phyloP scores from a whole-genome alignment of 257 asterid genomes.

The Oldenlandia corymbosa region DNA sequence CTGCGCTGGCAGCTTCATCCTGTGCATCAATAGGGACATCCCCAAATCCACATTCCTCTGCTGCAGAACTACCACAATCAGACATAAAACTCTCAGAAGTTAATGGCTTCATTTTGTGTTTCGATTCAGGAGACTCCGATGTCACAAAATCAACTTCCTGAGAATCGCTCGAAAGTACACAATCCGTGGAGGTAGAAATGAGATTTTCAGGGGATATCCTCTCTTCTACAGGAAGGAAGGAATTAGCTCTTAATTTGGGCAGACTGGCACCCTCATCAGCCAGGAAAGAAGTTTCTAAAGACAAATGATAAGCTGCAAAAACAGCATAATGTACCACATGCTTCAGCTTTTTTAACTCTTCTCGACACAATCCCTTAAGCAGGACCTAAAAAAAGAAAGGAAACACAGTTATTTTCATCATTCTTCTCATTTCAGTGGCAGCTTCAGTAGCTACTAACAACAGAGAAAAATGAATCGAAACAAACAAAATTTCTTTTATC shows the following conservation, averaged over 20 bases:
- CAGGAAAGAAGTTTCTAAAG: conserved; percentile 83
- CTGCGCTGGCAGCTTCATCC: conserved; percentile 25
- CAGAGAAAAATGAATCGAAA: background rate
- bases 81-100: conserved; percentile 34
- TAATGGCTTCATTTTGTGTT: conserved; percentile 45
- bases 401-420: conserved; percentile 14
- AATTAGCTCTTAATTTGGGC: conserved; percentile 38
- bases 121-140: conserved; percentile 40
- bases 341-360: conserved; percentile 82
- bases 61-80: conserved; percentile 26
- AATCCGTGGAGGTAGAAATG: conserved; percentile 24
- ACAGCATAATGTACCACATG: conserved; percentile 72
- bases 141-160: conserved; percentile 26
- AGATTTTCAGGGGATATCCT: conserved; percentile 28
- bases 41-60: conserved; percentile 33
- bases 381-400: conserved; percentile 49
- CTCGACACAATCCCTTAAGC: conserved; percentile 66
- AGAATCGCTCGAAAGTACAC: conserved; percentile 18
- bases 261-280: conserved; percentile 94
- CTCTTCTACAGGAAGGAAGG: conserved; percentile 32
- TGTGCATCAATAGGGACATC: conserved; percentile 36
- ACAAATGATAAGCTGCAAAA: conserved; percentile 92
- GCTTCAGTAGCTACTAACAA: background rate
- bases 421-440: background rate
- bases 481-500: background rate